Evolutionary conservation across 2,329 filamentous ascomycete species (phyloP), one percentile per base, ranked within the genome.

Genomic region (Chaetomium sp.): DNA sequence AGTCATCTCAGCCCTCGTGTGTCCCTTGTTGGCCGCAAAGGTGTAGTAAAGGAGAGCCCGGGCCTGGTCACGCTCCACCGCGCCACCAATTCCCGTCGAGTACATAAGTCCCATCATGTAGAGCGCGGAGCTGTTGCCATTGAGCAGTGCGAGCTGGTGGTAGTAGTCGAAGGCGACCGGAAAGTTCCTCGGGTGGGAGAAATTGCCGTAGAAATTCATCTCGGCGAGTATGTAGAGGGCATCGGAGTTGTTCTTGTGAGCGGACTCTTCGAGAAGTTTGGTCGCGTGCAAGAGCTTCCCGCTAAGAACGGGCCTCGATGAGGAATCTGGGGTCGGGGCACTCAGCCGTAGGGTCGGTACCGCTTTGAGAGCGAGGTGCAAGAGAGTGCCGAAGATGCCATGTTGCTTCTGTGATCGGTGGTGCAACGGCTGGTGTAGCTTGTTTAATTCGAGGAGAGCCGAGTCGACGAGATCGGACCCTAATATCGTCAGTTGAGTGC

Each of bases 71-170:
- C 83, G 81, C 67, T 88, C 82, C 5, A 96, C 89, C 1, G 85
- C 86, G 36, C 84, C 84, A 12, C 89, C 91, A 56, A 99, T 79
- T 0, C 94, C 94, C 0, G 94, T 99, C 38, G 91, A 91, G 72
- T 99, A 92, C 81, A 96, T 94, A 64, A 99, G 84, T 0, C 89
- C 94, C 47, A 97, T 70, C 92, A 99, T 96, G 71, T 95, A 87
- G 70, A 97, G 90, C 1, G 94, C 94, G 10, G 92, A 95, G 61
- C 84, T 87, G 71, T 99, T 97, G 45, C 92, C 94, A 62, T 87
- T 81, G 57, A 86, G 70, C 14, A 79, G 78, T 2, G 92, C 89
- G 53, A 99, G 79, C 59, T 85, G 79, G 59, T 88, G 78, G 71
- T 97, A 99, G 74, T 89, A 81, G 61, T 81, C 77, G 68, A 95